Percentiles rank a stretch among this genome's conserved stretches.
These are phyloP conservation scores for Apophysomyces variabilis DNA, from an alignment of 371 early-diverging fungal genomes.

Conservation along the genomic window DNA sequence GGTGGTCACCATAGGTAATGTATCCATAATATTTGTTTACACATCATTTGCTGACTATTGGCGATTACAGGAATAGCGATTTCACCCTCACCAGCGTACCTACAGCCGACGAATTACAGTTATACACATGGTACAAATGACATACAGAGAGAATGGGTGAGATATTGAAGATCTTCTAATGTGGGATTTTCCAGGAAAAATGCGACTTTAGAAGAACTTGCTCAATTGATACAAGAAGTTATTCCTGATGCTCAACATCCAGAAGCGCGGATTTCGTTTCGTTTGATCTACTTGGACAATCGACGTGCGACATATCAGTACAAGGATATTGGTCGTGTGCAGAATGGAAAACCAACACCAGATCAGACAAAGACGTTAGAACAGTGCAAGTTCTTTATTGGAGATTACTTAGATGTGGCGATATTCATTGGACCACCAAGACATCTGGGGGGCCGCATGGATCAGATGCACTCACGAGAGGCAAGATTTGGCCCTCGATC, in stretches of 20 bases:
- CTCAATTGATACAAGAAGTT: slow-evolving; percentile 58
- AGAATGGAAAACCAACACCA: slow-evolving; percentile 38
- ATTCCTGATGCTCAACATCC: slow-evolving; percentile 56
- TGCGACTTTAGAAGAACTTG: slow-evolving; percentile 69
- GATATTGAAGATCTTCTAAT: not conserved
- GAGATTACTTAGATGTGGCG: slow-evolving; percentile 69
- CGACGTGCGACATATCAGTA: slow-evolving; percentile 42
- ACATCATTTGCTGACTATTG: not conserved
- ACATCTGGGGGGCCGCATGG: slow-evolving; percentile 4
- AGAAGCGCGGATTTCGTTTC: slow-evolving; percentile 60
- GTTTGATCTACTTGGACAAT: slow-evolving; percentile 55
- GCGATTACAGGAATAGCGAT: slow-evolving; percentile 31
- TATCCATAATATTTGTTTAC: not conserved
- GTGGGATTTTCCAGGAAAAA: slow-evolving; percentile 55
- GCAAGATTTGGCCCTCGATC: slow-evolving; percentile 2
- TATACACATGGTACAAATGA: slow-evolving; percentile 64
- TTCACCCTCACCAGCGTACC: slow-evolving; percentile 50
- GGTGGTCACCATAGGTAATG: slow-evolving; percentile 56
- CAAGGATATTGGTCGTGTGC: slow-evolving; percentile 60
- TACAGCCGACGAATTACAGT: slow-evolving; percentile 50
- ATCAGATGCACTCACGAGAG: slow-evolving; percentile 7
- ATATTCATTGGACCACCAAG: slow-evolving; percentile 52
- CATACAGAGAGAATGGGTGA: not conserved
- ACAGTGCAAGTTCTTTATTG: slow-evolving; percentile 61
- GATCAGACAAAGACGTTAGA: slow-evolving; percentile 66